Base-by-base conservation (phyloP, 768 basidiomycete genomes). In the Boletus rufocinnamomeus region DNA sequence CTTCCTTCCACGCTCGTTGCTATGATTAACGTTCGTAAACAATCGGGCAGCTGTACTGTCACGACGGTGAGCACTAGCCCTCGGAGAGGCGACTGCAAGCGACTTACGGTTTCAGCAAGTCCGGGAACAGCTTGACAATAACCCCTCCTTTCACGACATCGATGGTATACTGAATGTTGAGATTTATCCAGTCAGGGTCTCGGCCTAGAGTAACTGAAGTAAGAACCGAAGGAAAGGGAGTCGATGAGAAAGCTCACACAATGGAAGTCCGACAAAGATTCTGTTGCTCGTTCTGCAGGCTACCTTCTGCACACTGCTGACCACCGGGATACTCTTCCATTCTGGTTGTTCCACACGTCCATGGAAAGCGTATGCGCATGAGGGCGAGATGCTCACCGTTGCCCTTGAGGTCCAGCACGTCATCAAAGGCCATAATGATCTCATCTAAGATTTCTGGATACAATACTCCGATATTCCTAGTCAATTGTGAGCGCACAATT, bases 361-460 rank as follows among this genome's bases (percentile, higher is more conserved):
- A 28, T 14, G 3, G n/a, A 30, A 13, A n/a, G 11, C 25, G 13
- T 23, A 23, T 10, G n/a, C 13, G 4, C 49, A 19, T 25, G 16
- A 23, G 21, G 11, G 6, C n/a, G 7, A 27, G 19, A 10, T 5
- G 11, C 48, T 50, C 30, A 69, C 68, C 68, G 11, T 63, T 47
- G 6, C 46, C 61, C 6, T 14, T 52, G 13, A 63, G 58, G 40
- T 60, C 52, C 41, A 84, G 69, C n/a, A 66, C 61, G 3, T 78
- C 78, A 4, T 68, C 63, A 54, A 82, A 78, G 0, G 83, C 72
- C 0, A 61, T 49, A 0, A 62, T 38, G 16, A 83, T 70, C 59
- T 86, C 84, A n/a, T 81, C 74, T 9, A 68, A 70, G 11, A 84
- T 60, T 32, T 76, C 74, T 0, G 76, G 72, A 56, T 80, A 77